Percentiles rank a stretch among this genome's conserved stretches.
phyloP scores from a whole-genome alignment of 805 yeast species.

The Ascoidea rubescens region DNA sequence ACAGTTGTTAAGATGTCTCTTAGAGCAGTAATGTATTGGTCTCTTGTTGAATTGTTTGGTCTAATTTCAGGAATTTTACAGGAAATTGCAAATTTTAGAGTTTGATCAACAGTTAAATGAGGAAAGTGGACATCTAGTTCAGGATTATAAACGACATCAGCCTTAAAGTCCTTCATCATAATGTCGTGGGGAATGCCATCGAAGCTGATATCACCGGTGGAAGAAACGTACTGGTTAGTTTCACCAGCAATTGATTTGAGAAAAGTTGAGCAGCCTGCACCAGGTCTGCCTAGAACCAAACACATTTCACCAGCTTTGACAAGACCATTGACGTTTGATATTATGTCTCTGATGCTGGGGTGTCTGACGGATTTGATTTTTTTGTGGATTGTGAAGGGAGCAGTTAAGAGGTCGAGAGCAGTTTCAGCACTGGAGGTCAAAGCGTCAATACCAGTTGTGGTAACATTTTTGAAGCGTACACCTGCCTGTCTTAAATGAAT shows the following conservation, averaged over 20 bases:
- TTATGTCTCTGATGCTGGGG: conserved; percentile 14
- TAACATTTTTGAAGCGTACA: conserved; percentile 14
- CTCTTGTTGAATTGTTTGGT: background rate
- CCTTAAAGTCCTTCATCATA: conserved; percentile 41
- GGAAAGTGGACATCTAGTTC: conserved; percentile 48
- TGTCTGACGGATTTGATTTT: no score
- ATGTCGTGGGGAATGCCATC: conserved; percentile 47
- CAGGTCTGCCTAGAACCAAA: conserved; percentile 60
- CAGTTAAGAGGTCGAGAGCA: background rate
- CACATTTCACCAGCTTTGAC: conserved; percentile 57
- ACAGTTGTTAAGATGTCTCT: background rate
- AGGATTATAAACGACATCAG: conserved; percentile 32
- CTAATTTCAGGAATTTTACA: background rate
- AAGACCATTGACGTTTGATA: conserved; percentile 19
- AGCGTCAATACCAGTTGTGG: background rate
- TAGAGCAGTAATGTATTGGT: background rate
- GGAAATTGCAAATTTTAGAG: conserved; percentile 37
- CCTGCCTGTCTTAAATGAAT: conserved; percentile 30
- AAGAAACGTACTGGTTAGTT: conserved; percentile 19
- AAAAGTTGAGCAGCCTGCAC: conserved; percentile 69
- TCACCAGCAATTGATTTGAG: conserved; percentile 53
- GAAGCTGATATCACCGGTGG: conserved; percentile 36
- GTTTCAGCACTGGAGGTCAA: background rate
- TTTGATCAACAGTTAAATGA: conserved; percentile 38
- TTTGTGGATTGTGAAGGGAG: background rate